Percentiles rank a stretch among this genome's conserved stretches.
phyloP scores from a whole-genome alignment of 1,284 basidiomycete species.

The Mycosarcoma maydis region DNA sequence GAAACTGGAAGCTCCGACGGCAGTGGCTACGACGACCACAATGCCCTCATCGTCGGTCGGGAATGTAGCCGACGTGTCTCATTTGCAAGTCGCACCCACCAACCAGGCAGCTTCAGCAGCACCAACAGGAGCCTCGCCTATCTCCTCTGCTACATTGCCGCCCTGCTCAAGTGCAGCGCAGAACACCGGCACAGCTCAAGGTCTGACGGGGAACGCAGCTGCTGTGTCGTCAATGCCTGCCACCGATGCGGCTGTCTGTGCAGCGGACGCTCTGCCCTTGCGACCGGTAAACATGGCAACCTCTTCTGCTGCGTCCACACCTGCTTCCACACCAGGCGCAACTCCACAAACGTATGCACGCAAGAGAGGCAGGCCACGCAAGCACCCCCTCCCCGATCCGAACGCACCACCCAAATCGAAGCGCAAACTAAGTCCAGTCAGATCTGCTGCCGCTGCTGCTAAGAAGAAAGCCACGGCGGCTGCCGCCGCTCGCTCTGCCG shows the following conservation, averaged over 20 bases:
- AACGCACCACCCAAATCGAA: conserved; percentile 24
- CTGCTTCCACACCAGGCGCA: conserved; percentile 26
- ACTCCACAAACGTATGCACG: conserved; percentile 27
- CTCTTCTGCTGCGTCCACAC: conserved; percentile 29
- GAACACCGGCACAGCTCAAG: too few relatives aligned
- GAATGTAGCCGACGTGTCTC: too few relatives aligned
- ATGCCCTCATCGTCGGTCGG: too few relatives aligned
- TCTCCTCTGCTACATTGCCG: not conserved
- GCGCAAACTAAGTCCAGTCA: conserved; percentile 29
- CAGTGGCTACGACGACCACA: not conserved
- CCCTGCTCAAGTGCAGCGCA: not conserved
- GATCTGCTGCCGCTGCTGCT: conserved; percentile 7
- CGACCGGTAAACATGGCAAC: conserved; percentile 5
- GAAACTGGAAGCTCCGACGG: not conserved
- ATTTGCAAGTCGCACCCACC: too few relatives aligned
- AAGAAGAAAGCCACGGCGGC: conserved; percentile 17
- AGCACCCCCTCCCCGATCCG: conserved; percentile 42
- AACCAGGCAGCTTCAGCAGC: not conserved
- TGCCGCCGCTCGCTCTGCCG: conserved; percentile 34
- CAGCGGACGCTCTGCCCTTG: not conserved
- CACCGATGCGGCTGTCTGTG: not conserved
- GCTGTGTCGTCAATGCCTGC: too few relatives aligned
- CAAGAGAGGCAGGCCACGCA: conserved; percentile 38
- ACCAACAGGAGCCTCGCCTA: not conserved
- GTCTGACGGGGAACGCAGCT: not conserved